These are phyloP conservation scores for Eucalyptus caleyi DNA, from an alignment of 345 rosid species.

Conservation along the genomic window DNA sequence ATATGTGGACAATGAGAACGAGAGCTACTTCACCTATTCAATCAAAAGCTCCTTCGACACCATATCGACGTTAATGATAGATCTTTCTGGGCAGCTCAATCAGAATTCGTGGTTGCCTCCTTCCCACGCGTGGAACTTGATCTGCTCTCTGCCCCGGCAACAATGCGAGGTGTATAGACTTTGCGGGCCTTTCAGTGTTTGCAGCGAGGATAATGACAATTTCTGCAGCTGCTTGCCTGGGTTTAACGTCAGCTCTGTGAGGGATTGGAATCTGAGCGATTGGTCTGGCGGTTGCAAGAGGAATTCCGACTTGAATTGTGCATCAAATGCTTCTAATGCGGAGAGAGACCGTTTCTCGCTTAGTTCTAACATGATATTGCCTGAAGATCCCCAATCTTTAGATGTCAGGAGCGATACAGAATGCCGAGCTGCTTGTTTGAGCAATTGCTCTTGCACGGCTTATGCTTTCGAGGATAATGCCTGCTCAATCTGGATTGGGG, in stretches of 20 bases:
- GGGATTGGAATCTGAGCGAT: slow-evolving; percentile 40
- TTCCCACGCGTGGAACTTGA: slow-evolving; percentile 30
- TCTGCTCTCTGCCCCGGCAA: slow-evolving; percentile 57
- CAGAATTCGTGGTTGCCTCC: slow-evolving; percentile 23
- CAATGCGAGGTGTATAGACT: slow-evolving; percentile 56
- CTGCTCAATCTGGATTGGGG: slow-evolving; percentile 45
- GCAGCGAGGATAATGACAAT: slow-evolving; percentile 10
- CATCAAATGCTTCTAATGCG: slow-evolving; percentile 6
- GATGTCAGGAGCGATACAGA: slow-evolving; percentile 2
- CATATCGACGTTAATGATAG: slow-evolving; percentile 46
- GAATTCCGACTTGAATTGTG: slow-evolving; percentile 32
- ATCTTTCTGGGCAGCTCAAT: slow-evolving; percentile 47
- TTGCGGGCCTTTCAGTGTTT: slow-evolving; percentile 59
- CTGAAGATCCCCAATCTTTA: background rate
- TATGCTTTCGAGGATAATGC: slow-evolving; percentile 31
- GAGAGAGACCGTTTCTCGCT: slow-evolving; percentile 17
- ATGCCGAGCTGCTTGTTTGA: slow-evolving; percentile 37
- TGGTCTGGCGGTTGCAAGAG: slow-evolving; percentile 55
- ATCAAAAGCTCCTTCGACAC: background rate
- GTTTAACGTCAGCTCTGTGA: slow-evolving; percentile 12
- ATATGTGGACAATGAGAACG: slow-evolving; percentile 17
- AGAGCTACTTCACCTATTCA: slow-evolving; percentile 56
- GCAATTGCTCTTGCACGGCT: slow-evolving; percentile 53
- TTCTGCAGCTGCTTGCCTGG: slow-evolving; percentile 15
- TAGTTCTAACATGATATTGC: slow-evolving; percentile 3